Conservation (phyloP, 2,329 filamentous ascomycete species). For the Aspergillus alliaceus region DNA sequence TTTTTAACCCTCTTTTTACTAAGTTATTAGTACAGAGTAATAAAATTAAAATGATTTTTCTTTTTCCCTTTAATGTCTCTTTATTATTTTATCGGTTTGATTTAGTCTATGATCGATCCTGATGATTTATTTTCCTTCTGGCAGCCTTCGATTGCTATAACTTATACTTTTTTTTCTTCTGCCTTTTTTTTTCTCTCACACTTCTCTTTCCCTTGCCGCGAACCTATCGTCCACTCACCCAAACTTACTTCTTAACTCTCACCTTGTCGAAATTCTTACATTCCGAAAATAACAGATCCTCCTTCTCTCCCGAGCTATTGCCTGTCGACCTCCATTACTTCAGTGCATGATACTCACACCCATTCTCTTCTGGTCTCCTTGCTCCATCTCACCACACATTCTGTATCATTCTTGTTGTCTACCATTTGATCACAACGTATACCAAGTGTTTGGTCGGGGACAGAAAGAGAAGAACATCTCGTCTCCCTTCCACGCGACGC, state of each 20-base stretch:
- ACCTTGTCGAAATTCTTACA: conserved; percentile 8
- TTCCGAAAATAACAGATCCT: conserved; percentile 9
- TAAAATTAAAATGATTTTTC: conserved; percentile 13
- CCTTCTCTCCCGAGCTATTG: conserved; percentile 1
- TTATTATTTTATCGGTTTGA: conserved; percentile 2
- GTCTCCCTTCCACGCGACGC: conserved; percentile 32
- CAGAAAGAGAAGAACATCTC: not conserved
- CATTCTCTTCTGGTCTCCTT: not conserved
- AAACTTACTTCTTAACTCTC: conserved; percentile 20
- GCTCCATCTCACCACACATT: not conserved
- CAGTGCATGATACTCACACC: not conserved
- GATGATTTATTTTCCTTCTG: not conserved
- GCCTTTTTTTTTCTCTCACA: conserved; percentile 6
- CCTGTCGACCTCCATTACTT: not conserved
- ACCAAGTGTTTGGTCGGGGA: not conserved
- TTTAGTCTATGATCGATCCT: conserved; percentile 1
- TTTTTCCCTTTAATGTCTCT: conserved; percentile 11
- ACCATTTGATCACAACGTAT: not conserved
- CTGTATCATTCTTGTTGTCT: not conserved
- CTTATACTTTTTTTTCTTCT: conserved; percentile 6
- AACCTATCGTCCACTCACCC: conserved; percentile 14
- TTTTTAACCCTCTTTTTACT: conserved; percentile 5
- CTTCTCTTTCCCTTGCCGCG: conserved; percentile 4
- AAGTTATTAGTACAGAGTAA: conserved; percentile 10
- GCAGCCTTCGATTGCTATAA: not conserved